Evolutionary conservation across 805 yeast species (phyloP).

Genomic region (Yueomyces sinensis): DNA sequence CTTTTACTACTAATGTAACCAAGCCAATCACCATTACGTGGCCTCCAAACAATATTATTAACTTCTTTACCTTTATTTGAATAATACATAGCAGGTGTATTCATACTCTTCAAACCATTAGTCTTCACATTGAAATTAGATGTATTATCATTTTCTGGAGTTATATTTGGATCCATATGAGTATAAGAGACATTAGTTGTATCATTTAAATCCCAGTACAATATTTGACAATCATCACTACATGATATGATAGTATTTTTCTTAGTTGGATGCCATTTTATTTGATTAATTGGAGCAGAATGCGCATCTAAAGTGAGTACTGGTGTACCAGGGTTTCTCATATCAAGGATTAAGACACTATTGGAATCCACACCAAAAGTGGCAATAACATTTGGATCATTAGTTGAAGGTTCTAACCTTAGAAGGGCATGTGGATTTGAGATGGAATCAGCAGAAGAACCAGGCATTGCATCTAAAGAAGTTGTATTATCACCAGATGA

Average conservation of each 20-base stretch:
- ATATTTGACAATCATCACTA: conserved; percentile 60
- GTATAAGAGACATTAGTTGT: neutral
- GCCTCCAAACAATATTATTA: conserved; percentile 65
- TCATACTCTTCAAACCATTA: conserved; percentile 3
- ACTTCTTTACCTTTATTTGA: conserved; percentile 52
- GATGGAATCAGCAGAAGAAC: conserved; percentile 6
- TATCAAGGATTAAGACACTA: conserved; percentile 58
- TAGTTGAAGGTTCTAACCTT: conserved; percentile 62
- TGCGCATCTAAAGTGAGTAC: conserved; percentile 58
- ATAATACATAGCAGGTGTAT: conserved; percentile 33
- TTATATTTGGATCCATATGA: neutral
- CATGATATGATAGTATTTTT: conserved; percentile 46
- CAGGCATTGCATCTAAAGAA: neutral
- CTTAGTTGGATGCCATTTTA: conserved; percentile 74
- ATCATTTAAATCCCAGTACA: conserved; percentile 48
- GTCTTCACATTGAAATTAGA: conserved; percentile 1
- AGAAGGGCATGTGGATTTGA: conserved; percentile 48
- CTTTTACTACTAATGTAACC: conserved; percentile 36
- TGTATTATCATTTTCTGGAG: neutral
- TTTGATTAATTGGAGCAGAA: conserved; percentile 51
- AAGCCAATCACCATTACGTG: conserved; percentile 58
- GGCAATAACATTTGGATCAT: conserved; percentile 74
- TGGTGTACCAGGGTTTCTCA: conserved; percentile 81
- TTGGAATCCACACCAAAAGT: conserved; percentile 63
- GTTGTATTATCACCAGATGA: neutral